Conservation (phyloP, 2,329 filamentous ascomycete species). For the Fusarium sp. region DNA sequence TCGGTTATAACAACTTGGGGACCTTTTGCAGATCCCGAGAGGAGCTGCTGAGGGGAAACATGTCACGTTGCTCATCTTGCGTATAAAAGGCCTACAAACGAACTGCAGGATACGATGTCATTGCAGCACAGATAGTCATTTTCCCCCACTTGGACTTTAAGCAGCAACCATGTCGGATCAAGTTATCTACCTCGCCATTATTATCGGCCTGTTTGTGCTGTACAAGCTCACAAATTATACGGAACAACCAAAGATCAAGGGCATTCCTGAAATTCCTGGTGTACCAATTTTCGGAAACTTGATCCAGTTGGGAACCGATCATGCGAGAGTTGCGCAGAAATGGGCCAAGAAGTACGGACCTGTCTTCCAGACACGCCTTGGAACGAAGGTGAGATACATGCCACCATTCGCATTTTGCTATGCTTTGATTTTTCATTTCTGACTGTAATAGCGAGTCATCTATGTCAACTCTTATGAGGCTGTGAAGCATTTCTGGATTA, state of each 20-base stretch:
- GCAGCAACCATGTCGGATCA: constrained; percentile 28
- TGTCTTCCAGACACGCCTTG: constrained; percentile 76
- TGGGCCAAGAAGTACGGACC: constrained; percentile 72
- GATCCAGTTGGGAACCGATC: constrained; percentile 68
- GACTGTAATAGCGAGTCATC: constrained; percentile 68
- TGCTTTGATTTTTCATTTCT: neutral
- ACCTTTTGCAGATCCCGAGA: constrained; percentile 11
- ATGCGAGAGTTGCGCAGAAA: constrained; percentile 65
- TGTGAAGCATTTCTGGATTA: constrained; percentile 81
- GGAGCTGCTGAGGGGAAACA: constrained; percentile 12
- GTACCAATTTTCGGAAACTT: constrained; percentile 74
- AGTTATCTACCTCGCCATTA: constrained; percentile 13
- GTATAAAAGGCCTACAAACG: constrained; percentile 7
- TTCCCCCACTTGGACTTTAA: neutral
- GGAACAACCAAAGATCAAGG: constrained; percentile 71
- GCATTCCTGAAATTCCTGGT: constrained; percentile 71
- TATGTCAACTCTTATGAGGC: constrained; percentile 84
- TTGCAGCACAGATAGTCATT: neutral
- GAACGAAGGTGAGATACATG: constrained; percentile 68
- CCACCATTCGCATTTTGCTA: accelerated
- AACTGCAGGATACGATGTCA: neutral
- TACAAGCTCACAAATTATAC: constrained; percentile 58
- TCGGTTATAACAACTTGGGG: constrained; percentile 8
- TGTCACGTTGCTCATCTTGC: neutral
- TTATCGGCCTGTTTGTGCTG: constrained; percentile 18